Base-by-base conservation (phyloP, 148 eudicot species). In the Rhododendron mucronatum region DNA sequence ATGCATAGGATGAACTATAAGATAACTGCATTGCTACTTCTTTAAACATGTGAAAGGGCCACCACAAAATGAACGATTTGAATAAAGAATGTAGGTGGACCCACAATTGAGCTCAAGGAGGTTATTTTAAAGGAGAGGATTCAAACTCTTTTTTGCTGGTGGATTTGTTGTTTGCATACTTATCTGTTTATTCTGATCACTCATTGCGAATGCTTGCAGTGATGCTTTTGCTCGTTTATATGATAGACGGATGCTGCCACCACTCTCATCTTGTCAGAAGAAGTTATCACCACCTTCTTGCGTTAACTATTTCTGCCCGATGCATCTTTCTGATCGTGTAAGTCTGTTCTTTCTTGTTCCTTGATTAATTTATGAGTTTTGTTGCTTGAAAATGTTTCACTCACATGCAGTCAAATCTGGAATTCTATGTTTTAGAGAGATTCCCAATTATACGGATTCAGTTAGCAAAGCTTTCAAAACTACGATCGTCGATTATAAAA, bases 221-320 rank as follows among this genome's bases (percentile, higher is more conserved):
- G 99, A 97, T 89, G 93, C 98, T 63, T 97, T 95, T 93, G 98
- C 98, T 85, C 98, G 99, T 81, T 84, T 97, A 86, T 97, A 97
- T 88, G 99, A 97, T 93, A 93, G 99, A 91, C 89, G 99, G 87
- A 97, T 97, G 99, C 91, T 97, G 88, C 99, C 98, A 78, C 95
- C 98, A 81, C 89, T 95, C 67, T 95, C 99, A 67, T 97, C 99
- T 55, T 91, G 91, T 87, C 91, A 87, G 88, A 93, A 90, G 50
- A 95, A 92, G 88, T 80, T 83, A 80, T 85, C 96, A 51, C 92
- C 99, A 71, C 99, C 99, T 86, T 96, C 91, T 53, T 97, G 99
- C 86, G 95, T 97, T 77, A 93, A 90, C 90, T 97, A 95, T 89
- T 94, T 92, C 84, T 93, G 98, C 89, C 99, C 99, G 12, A 95